Evolutionary conservation across 345 rosid species (phyloP), one percentile per base, ranked within the genome.

Genomic region (Salix udensis): DNA sequence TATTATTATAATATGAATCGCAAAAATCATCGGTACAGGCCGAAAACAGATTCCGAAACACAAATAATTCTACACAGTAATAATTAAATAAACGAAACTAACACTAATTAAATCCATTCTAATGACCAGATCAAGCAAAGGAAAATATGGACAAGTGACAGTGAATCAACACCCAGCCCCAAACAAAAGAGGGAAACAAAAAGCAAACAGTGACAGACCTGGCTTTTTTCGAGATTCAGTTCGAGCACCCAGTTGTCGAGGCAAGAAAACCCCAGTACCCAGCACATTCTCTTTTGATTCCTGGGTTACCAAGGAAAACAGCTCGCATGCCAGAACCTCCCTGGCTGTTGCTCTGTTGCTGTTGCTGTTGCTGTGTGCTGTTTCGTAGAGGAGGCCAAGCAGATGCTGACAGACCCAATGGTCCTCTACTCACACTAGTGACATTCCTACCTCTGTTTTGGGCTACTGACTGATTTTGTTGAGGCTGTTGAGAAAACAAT

Each of bases 211-310:
- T 26, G 19, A 37, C 4, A 3, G 28, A 95, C 99, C 90, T 40
- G 88, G 67, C 80, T 93, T 91, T 83, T 89, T 89, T 13, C 88
- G 86, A 53, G 85, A 34, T 24, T 85, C 89, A 42, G 84, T 2
- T 4, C 81, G 70, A 4, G 84, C 46, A 65, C 83, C 82, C 13
- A 75, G 44, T 5, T 88, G 85, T 7, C 93, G 97, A 21, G 99
- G 99, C 66, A 93, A 77, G 87, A 95, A 95, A 6, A 95, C 98
- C 11, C 97, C 98, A 4, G 99, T 95, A 4, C 98, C 98, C 99
- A 6, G 96, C 82, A 58, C 86, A 88, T 70, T 86, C 90, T 36
- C 84, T 82, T 82, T 88, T 90, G 0, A 64, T 85, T n/a, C 84
- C 50, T 1, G 82, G 78, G 21, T 85, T 70, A 7, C 92, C 91